Evolutionary conservation across 148 eudicot genomes (phyloP), one percentile per base, ranked within the genome.

Genomic region (Cornus florida): DNA sequence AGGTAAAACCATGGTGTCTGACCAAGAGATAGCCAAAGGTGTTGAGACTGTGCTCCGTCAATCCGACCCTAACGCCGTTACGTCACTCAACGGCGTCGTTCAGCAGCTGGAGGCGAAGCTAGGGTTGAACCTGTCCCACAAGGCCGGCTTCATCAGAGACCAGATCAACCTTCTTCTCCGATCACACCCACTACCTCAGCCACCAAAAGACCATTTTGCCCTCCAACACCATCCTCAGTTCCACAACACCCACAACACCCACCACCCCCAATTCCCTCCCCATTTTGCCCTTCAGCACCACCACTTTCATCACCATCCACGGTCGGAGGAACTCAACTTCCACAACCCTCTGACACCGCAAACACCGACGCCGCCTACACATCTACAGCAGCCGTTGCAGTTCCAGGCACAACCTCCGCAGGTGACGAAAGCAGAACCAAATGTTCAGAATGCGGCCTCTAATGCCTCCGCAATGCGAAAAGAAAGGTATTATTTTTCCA

Each of bases 21-120:
- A 89, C 82, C 90, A 87, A 60, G 92, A 89, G n/a, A 87, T 89
- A 79, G 92, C 87, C 12, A 82, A 62, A 50, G 88, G 83, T 4
- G 87, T 87, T 5, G 90, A 89, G 81, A 79, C 75, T 10, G 80
- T 89, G 16, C 84, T 87, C 76, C 86, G 87, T 80, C 90, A 86
- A 76, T 85, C 88, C 4, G 83, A 85, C 78, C 82, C 85, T 28
- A 85, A 85, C 83, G 84, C 83, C 81, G 75, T 82, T 60, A 77
- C 81, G 71, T 71, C 90, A 32, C 69, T 89, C 13, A 82, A 83
- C 83, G 87, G 84, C 80, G 84, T 89, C 78, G 87, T 89, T 13
- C 86, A 80, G 56, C 88, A 80, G 57, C 83, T 89, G 33, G 84
- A 84, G 32, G 81, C 81, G 10, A 82, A 78, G 74, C 79, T 89